phyloP scores from a whole-genome alignment of 169 alveolate genomes.

The Plasmodium inui region DNA sequence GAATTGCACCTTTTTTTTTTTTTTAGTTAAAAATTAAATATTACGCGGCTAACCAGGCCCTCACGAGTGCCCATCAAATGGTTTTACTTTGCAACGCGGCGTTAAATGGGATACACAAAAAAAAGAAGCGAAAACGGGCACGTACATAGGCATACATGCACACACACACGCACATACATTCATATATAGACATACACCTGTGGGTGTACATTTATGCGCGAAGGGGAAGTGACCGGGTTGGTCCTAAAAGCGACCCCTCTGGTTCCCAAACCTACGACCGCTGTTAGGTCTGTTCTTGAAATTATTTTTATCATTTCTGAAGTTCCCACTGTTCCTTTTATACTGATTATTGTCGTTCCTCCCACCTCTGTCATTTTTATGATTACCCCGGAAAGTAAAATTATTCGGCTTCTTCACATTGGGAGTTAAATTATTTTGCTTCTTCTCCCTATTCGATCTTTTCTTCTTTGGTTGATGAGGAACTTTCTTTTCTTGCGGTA shows the following conservation, averaged over 20 bases:
- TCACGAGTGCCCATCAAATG: background rate
- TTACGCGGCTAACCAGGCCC: background rate
- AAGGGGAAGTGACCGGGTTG: background rate
- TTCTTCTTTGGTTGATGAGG: conserved; percentile 74
- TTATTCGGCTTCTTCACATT: conserved; percentile 71
- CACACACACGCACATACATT: background rate
- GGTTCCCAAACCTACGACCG: conserved; percentile 47
- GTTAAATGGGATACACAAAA: background rate
- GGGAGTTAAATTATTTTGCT: conserved; percentile 40
- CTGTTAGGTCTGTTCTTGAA: conserved; percentile 48
- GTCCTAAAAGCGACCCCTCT: conserved; percentile 52
- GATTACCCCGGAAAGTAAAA: conserved; percentile 73
- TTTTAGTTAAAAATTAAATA: too few species aligned
- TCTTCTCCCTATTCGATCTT: conserved; percentile 77
- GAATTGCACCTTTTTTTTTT: background rate
- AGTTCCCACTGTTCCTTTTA: conserved; percentile 79
- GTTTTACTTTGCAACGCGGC: background rate
- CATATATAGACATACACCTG: conserved; percentile 30
- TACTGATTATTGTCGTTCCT: conserved; percentile 66
- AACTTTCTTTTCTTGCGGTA: conserved; percentile 76
- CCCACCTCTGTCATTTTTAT: conserved; percentile 75
- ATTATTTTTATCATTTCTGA: conserved; percentile 67
- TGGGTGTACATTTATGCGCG: conserved; percentile 2
- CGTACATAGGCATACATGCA: background rate
- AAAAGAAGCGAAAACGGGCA: background rate